Base-by-base conservation (phyloP, 441 rosid genomes). In the Erodium texanum region DNA sequence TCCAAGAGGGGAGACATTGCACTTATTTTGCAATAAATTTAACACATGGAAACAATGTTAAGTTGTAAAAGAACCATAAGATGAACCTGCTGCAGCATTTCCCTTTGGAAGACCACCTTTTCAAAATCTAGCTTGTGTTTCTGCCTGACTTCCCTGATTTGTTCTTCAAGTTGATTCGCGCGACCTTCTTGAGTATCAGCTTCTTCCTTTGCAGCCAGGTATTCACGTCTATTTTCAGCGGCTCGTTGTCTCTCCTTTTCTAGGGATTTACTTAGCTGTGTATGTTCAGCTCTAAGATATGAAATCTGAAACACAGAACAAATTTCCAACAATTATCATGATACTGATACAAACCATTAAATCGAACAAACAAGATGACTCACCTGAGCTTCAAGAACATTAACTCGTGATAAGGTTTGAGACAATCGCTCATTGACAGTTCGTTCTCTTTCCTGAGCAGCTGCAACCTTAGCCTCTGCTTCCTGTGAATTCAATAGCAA, bases 211-310 rank as follows among this genome's bases (percentile, higher is more conserved):
- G 92, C 98, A 71, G 90, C 89, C 76, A 92, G 90, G 81, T 86
- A 95, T 68, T 95, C 99, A 75, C 90, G 97, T 77, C 98, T 84
- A 81, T 86, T 90, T 77, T 92, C 98, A 80, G 97, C 89, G 29
- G 99, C 97, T 79, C 98, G 84, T 76, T 92, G 97, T 77, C 99
- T 86, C 82, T 95, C 99, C 83, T 90, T 95, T 75, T 95, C 99
- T 24, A 95, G 95, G 41, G 99, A 88, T 88, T 79, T 90, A 70
- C 87, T 85, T 79, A 92, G 79, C 81, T 95, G 97, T 65, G 89
- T 83, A 80, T 92, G 98, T 65, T 95, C 98, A 15, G 98, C 92
- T 82, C 98, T 85, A 66, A 90, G 90, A 74, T 97, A 95, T 32
- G 98, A 86, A 81, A 90, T 92, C 98, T 95, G 82, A 69, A 78